Conservation (phyloP, 2,329 filamentous ascomycete species). For the Trichoderma atroviride region DNA sequence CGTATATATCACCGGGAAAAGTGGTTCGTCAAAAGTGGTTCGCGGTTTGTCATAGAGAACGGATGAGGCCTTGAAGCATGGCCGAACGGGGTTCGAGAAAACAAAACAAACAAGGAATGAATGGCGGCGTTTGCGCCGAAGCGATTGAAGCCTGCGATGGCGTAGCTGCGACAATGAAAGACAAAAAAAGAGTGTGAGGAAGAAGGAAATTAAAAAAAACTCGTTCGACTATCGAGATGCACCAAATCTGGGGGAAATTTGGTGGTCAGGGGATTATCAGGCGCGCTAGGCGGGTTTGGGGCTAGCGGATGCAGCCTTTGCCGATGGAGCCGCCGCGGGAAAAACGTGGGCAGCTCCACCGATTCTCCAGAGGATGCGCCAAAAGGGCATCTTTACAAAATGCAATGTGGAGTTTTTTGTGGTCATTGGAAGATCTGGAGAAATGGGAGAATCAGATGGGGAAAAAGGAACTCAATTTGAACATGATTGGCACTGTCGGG, state of each 20-base stretch:
- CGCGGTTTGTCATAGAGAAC: slow-evolving; percentile 22
- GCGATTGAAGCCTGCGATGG: neutral
- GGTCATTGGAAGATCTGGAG: neutral
- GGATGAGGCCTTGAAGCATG: slow-evolving; percentile 10
- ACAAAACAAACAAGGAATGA: slow-evolving; percentile 9
- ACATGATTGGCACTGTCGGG: neutral
- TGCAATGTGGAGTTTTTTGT: neutral
- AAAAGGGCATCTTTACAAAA: neutral
- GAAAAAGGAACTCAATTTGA: neutral
- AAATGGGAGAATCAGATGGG: neutral
- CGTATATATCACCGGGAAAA: neutral
- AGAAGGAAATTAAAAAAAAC: neutral
- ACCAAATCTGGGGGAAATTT: slow-evolving; percentile 24
- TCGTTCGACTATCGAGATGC: slow-evolving; percentile 15
- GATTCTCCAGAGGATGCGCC: neutral
- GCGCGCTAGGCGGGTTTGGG: neutral
- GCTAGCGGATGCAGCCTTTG: slow-evolving; percentile 11
- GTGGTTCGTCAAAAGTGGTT: slow-evolving; percentile 20
- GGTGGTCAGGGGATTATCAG: slow-evolving; percentile 15
- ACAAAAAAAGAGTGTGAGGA: neutral
- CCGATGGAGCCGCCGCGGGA: slow-evolving; percentile 16
- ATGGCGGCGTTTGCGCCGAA: slow-evolving; percentile 12
- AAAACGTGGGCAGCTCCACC: slow-evolving; percentile 24
- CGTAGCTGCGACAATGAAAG: neutral
- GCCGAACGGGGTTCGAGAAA: slow-evolving; percentile 3